Base-by-base conservation (phyloP, 345 rosid species). In the Citrus hindsii region DNA sequence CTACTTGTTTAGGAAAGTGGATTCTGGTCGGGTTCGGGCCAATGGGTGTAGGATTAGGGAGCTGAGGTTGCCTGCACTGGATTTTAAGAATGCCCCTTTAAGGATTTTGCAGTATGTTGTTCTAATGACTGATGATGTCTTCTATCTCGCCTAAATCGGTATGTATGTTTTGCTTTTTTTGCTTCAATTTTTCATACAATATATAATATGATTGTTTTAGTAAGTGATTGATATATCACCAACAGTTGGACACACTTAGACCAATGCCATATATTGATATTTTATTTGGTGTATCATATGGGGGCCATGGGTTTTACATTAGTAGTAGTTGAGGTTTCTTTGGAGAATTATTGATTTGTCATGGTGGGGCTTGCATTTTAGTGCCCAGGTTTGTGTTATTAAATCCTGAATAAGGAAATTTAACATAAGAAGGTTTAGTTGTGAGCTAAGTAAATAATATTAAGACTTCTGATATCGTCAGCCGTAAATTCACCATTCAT, bases 21-120 rank as follows among this genome's bases (percentile, higher is more conserved):
- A 90, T 53, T 79, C 88, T 55, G 87, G 90, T 71, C 84, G 89
- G 80, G 85, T 82, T 38, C 71, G 85, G 83, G 84, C 84, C 37
- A 25, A 78, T 9, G 85, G 77, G 56, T 83, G 90, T 63, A 83
- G 90, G 81, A 79, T 90, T 9, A 86, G 93, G 77, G 95, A 92
- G 77, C 80, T 92, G 84, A 90, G 92, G 77, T 85, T 92, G 82
- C 93, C 93, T 51, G 71, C 82, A 2, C 69, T 92, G 80, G 92
- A 92, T 87, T 92, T 92, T 65, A 81, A 85, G 66, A 92, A 92
- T 78, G 88, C 95, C 0, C 93, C 95, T 33, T 79, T 88, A 80
- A 88, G 91, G 86, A 92, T 92, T 81, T 81, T 92, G 86, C 95
- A 92, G 78, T 92, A 92, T 75, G 75, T 90, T 69, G 83, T 88